These are phyloP conservation scores for Aspergillus sclerotiicarbonarius DNA, from an alignment of 495 filamentous ascomycete species.

Conservation along the genomic window DNA sequence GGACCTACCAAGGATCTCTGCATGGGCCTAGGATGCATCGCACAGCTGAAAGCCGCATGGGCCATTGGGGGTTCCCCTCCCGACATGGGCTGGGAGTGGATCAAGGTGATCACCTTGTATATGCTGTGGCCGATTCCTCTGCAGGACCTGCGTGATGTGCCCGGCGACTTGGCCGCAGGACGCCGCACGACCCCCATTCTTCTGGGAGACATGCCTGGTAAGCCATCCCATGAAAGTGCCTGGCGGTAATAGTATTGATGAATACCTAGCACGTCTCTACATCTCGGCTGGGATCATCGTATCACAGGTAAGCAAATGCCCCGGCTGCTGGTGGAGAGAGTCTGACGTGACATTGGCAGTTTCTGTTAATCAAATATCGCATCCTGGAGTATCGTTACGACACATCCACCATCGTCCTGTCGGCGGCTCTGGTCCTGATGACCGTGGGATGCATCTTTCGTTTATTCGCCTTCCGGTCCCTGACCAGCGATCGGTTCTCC, in stretches of 20 bases:
- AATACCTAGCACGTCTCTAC: not conserved
- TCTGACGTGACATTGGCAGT: not conserved
- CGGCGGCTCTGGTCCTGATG: not conserved
- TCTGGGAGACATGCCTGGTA: not conserved
- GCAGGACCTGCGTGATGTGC: conserved; percentile 1
- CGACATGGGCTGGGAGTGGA: not conserved
- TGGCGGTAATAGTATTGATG: not conserved
- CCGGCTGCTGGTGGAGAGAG: not conserved
- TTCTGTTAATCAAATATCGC: not conserved
- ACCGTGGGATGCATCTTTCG: not conserved
- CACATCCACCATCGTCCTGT: not conserved
- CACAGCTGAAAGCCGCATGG: conserved; percentile 1
- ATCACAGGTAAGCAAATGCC: not conserved
- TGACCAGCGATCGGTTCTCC: not conserved
- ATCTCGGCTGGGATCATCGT: not conserved
- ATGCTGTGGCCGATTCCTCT: conserved; percentile 4
- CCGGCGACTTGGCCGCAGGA: not conserved
- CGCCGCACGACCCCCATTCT: not conserved
- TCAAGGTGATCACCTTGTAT: conserved; percentile 2
- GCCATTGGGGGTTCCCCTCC: not conserved
- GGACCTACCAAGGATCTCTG: conserved; percentile 1
- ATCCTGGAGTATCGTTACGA: conserved; percentile 1
- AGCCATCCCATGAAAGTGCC: not conserved
- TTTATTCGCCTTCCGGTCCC: not conserved
- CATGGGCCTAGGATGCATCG: conserved; percentile 1